Conservation (phyloP, 2,329 filamentous ascomycete genomes). For the Fusarium algeriense region DNA sequence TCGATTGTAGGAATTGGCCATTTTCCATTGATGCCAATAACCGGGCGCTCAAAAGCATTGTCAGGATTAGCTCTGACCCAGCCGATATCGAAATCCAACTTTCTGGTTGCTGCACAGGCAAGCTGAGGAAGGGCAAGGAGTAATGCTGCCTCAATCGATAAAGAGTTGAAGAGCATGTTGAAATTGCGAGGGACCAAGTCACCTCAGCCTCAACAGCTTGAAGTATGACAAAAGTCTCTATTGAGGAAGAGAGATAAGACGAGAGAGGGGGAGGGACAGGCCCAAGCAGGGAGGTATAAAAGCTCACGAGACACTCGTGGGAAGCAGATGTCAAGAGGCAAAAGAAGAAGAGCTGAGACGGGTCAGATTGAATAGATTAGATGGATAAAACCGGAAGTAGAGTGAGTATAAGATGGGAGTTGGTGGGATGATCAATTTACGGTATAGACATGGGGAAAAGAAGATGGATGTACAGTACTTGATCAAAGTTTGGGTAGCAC, state of each 20-base stretch:
- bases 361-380: constrained; percentile 27
- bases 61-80: constrained; percentile 82
- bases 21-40: constrained; percentile 81
- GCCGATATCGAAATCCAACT: constrained; percentile 75
- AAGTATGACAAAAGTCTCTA: background rate
- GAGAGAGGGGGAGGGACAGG: constrained; percentile 1
- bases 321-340: constrained; percentile 8
- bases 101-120: constrained; percentile 58
- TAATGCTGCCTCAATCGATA: constrained; percentile 30
- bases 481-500: constrained; percentile 13
- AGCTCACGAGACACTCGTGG: constrained; percentile 1
- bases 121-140: constrained; percentile 38
- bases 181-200: background rate
- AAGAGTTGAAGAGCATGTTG: constrained; percentile 35
- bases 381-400: constrained; percentile 13
- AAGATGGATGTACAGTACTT: constrained; percentile 3
- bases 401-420: background rate
- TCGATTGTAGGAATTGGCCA: constrained; percentile 79
- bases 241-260: background rate
- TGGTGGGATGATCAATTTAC: constrained; percentile 24
- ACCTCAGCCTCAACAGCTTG: constrained; percentile 17
- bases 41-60: constrained; percentile 68
- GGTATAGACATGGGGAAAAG: constrained; percentile 1
- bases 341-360: constrained; percentile 8
- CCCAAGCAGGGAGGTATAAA: constrained; percentile 9